A percentile compares a stretch with the other conserved stretches of the same genome.
phyloP scores from a whole-genome alignment of 192 early-diverging fungal species.

The Coemansia sp. region DNA sequence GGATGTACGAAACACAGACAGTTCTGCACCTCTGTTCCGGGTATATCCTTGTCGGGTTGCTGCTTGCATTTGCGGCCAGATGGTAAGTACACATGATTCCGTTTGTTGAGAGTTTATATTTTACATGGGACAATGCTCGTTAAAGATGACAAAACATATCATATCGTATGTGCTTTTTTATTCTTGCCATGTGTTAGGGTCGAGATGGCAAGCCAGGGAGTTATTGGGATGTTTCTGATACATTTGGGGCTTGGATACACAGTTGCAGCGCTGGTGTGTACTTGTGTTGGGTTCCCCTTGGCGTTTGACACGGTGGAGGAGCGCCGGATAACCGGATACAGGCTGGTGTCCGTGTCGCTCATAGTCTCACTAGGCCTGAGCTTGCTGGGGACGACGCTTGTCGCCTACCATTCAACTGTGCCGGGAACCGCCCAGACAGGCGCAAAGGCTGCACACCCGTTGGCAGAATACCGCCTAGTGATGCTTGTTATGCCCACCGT shows the following conservation, averaged over 20 bases:
- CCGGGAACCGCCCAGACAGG: conserved; percentile 3
- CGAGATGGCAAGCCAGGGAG: conserved; percentile 19
- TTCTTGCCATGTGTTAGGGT: conserved; percentile 20
- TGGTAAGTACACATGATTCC: conserved; percentile 17
- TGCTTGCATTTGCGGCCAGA: conserved; percentile 33
- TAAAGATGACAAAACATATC: neutral
- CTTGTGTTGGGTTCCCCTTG: conserved; percentile 44
- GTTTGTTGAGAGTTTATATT: neutral
- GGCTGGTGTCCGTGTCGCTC: conserved; percentile 36
- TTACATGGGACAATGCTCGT: neutral
- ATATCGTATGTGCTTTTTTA: neutral
- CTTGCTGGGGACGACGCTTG: conserved; percentile 33
- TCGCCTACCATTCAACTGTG: conserved; percentile 35
- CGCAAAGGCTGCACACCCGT: conserved; percentile 5
- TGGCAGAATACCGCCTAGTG: conserved; percentile 6
- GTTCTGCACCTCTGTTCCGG: conserved; percentile 42
- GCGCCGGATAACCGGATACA: conserved; percentile 46
- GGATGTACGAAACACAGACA: conserved; percentile 47
- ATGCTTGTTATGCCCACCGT: conserved; percentile 32
- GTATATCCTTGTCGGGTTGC: conserved; percentile 28
- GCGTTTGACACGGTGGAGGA: conserved; percentile 33
- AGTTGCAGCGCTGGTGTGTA: conserved; percentile 24
- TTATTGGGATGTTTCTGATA: conserved; percentile 30
- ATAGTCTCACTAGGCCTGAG: conserved; percentile 30
- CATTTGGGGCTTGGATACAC: conserved; percentile 39